Conservation (phyloP, 2,329 filamentous ascomycete genomes). For the Trichoderma atroviride region DNA sequence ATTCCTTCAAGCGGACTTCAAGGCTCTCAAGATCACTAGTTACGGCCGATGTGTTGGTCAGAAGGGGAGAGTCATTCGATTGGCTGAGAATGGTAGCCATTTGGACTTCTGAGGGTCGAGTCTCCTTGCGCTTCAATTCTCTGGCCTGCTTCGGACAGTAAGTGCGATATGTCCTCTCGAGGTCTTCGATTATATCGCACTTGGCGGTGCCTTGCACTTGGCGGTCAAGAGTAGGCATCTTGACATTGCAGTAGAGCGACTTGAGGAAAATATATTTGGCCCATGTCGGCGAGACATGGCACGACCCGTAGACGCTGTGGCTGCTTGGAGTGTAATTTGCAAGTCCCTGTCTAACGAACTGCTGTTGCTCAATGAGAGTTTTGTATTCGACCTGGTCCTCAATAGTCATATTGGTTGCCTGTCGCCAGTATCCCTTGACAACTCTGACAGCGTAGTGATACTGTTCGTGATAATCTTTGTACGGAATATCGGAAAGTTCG, state of each 20-base stretch:
- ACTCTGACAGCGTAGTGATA: fast-evolving
- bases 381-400: background rate
- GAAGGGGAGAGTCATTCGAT: too few species aligned
- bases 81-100: too few species aligned
- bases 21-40: background rate
- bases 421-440: background rate
- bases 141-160: background rate
- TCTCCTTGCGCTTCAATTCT: background rate
- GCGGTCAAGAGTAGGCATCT: background rate
- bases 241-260: background rate
- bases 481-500: background rate
- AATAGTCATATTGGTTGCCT: background rate
- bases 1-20: background rate
- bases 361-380: background rate
- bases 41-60: background rate
- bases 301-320: background rate
- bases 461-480: background rate
- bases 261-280: background rate
- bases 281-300: background rate
- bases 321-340: too few species aligned
- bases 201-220: too few species aligned
- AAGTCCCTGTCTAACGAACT: too few species aligned
- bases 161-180: background rate
- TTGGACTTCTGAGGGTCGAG: too few species aligned
- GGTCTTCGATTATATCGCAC: too few species aligned